Evolutionary conservation across 148 eudicot genomes (phyloP).

Genomic region (Salicornia ramosissima): DNA sequence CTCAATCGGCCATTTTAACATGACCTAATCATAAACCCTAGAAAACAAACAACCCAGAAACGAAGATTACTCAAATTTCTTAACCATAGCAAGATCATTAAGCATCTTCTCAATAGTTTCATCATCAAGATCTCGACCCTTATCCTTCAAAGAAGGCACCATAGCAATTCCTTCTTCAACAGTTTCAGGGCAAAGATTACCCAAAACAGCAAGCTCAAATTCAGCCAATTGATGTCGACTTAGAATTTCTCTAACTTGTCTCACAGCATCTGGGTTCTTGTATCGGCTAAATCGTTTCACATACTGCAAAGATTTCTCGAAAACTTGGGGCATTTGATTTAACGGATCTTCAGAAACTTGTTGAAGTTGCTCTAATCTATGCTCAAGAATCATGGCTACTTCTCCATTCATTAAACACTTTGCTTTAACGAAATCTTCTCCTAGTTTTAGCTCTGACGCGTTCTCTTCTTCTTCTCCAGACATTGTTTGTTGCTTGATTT

Average conservation of each 20-base stretch:
- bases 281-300: constrained; percentile 92
- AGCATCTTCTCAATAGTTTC: constrained; percentile 91
- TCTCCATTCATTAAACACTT: constrained; percentile 94
- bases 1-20: too few relatives aligned
- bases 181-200: constrained; percentile 94
- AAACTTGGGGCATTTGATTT: constrained; percentile 83
- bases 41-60: too few relatives aligned
- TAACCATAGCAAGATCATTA: constrained; percentile 75
- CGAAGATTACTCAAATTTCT: constrained; percentile 69
- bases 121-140: constrained; percentile 72
- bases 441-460: constrained; percentile 71
- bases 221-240: constrained; percentile 83
- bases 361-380: constrained; percentile 77
- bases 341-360: constrained; percentile 73
- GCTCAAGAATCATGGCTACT: constrained; percentile 79
- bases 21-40: constrained; percentile 17
- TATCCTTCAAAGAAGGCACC: constrained; percentile 87
- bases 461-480: constrained; percentile 76
- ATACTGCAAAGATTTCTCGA: constrained; percentile 87
- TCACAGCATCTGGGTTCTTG: constrained; percentile 82
- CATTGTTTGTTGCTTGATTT: too few relatives aligned
- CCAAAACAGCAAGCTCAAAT: constrained; percentile 90
- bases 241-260: constrained; percentile 88
- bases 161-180: constrained; percentile 90
- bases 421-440: constrained; percentile 90